These are phyloP conservation scores for Phytophthora foliorum DNA, from an alignment of 352 stramenopile species.

Conservation along the genomic window DNA sequence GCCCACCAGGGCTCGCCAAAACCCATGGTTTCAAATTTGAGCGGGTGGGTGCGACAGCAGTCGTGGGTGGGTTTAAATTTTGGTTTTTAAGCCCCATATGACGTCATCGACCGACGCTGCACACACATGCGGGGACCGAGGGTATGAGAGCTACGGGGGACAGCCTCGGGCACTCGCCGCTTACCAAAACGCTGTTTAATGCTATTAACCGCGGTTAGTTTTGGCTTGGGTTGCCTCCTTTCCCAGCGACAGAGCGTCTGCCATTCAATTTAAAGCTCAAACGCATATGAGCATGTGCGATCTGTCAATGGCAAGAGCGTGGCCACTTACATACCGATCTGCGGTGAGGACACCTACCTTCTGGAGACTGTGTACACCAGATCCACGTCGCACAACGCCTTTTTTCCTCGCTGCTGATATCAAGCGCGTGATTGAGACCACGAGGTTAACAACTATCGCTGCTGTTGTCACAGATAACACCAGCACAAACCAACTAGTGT, in stretches of 20 bases:
- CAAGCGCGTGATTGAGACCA: background rate
- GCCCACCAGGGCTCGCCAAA: background rate
- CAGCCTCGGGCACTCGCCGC: background rate
- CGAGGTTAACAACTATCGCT: background rate
- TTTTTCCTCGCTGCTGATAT: constrained; percentile 5
- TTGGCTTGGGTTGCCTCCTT: too few species aligned
- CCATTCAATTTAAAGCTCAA: too few species aligned
- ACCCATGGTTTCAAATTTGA: background rate
- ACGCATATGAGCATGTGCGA: too few species aligned
- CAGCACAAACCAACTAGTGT: constrained; percentile 1
- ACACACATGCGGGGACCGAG: too few species aligned
- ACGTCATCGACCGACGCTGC: background rate
- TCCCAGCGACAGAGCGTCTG: too few species aligned
- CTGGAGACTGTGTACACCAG: constrained; percentile 17
- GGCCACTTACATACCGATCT: constrained; percentile 13
- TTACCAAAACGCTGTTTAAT: background rate
- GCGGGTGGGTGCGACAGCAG: background rate
- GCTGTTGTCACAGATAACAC: constrained; percentile 24
- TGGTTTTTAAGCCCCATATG: background rate
- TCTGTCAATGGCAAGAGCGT: too few species aligned
- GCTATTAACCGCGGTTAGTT: too few species aligned
- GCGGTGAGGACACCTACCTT: background rate
- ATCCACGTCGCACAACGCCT: background rate
- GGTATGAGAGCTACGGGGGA: background rate
- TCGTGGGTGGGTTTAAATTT: background rate